These are phyloP conservation scores for Aspergillus homomorphus DNA, from an alignment of 495 filamentous ascomycete genomes.

Conservation along the genomic window DNA sequence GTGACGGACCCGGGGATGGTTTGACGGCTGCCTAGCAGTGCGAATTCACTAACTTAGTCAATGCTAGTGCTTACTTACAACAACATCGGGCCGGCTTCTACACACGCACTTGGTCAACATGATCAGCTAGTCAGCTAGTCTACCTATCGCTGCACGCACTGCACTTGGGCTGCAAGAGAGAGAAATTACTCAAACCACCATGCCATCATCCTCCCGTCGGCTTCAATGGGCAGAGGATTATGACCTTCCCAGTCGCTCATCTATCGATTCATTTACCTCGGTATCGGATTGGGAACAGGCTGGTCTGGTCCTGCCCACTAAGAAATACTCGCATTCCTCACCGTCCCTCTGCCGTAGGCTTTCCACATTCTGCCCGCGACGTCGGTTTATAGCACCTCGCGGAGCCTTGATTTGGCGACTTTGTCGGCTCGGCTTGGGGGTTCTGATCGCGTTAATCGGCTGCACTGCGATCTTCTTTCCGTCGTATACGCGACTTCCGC, in stretches of 20 bases:
- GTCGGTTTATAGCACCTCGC: background rate
- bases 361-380: background rate
- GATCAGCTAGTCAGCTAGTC: no score
- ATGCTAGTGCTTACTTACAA: no score
- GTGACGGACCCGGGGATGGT: background rate
- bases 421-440: background rate
- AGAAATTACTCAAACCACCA: background rate
- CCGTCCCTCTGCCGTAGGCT: background rate
- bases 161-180: no score
- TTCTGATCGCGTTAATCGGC: background rate
- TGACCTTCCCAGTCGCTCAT: background rate
- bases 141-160: no score
- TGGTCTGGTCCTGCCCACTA: background rate
- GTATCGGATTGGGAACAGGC: background rate
- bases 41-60: no score
- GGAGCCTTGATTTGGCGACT: background rate
- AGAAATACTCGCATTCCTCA: background rate
- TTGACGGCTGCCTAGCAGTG: background rate
- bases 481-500: conserved; percentile 6
- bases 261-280: background rate
- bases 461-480: conserved; percentile 4
- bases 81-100: no score
- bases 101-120: no score
- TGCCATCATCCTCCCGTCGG: background rate
- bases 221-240: background rate